Percentiles rank a stretch among this genome's conserved stretches.
phyloP scores from a whole-genome alignment of 257 asterid genomes.

The Nicotiana knightiana region DNA sequence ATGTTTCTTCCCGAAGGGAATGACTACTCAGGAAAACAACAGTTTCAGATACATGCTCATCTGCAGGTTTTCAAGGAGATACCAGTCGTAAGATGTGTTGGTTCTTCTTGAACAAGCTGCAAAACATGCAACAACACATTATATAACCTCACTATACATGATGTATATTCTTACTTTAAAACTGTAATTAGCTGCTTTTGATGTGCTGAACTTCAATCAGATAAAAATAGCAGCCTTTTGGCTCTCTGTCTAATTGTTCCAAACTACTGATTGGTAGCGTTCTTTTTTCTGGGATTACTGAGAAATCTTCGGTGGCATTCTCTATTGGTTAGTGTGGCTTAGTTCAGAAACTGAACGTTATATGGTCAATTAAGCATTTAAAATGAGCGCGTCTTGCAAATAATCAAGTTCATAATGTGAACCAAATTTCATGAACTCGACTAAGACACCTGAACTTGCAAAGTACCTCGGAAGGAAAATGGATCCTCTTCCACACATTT shows the following conservation, averaged over 20 bases:
- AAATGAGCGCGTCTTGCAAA: background rate
- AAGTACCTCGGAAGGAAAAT: background rate
- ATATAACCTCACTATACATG: background rate
- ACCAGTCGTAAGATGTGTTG: constrained; percentile 44
- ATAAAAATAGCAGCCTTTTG: background rate
- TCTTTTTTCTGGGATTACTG: background rate
- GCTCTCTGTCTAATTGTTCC: background rate
- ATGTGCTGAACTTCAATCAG: background rate
- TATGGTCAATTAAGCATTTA: background rate
- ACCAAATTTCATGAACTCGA: background rate
- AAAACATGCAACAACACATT: background rate
- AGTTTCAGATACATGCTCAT: constrained; percentile 11
- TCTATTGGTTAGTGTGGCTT: background rate
- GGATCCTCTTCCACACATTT: background rate
- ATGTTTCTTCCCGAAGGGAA: constrained; percentile 39
- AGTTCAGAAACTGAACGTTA: background rate
- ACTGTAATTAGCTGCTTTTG: background rate
- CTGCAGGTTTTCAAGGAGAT: constrained; percentile 64
- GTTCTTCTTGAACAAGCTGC: constrained; percentile 69
- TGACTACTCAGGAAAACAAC: constrained; percentile 22
- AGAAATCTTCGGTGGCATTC: background rate
- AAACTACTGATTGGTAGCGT: background rate
- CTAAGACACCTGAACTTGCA: background rate
- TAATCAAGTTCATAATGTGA: background rate
- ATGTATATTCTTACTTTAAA: background rate